These are phyloP conservation scores for Aspergillus avenaceus DNA, from an alignment of 495 filamentous ascomycete genomes.

Conservation along the genomic window DNA sequence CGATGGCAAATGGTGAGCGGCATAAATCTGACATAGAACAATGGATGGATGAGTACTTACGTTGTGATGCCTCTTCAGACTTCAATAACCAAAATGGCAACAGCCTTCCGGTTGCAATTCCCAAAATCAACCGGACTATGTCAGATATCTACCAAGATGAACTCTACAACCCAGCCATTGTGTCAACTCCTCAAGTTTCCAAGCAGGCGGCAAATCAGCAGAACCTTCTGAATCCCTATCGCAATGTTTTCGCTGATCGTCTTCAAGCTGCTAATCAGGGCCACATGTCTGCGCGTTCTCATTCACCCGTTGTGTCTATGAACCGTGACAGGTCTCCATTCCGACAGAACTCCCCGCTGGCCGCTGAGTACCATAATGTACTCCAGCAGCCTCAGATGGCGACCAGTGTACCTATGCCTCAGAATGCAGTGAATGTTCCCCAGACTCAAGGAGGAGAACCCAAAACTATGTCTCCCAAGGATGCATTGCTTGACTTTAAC, in stretches of 20 bases:
- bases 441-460: conserved; percentile 38
- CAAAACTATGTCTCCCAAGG: conserved; percentile 94
- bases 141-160: conserved; percentile 84
- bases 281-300: conserved; percentile 59
- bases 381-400: conserved; percentile 33
- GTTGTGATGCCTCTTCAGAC: conserved; percentile 45
- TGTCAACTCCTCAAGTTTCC: conserved; percentile 44
- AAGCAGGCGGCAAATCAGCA: conserved; percentile 33
- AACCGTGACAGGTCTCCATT: conserved; percentile 81
- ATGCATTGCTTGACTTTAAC: conserved; percentile 80
- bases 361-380: conserved; percentile 27
- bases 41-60: conserved; percentile 64
- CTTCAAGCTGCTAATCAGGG: conserved; percentile 74
- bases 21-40: conserved; percentile 38
- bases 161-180: conserved; percentile 68
- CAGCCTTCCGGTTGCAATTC: conserved; percentile 46
- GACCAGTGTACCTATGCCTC: conserved; percentile 38
- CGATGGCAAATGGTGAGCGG: conserved; percentile 49
- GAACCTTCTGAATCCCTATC: conserved; percentile 49
- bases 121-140: conserved; percentile 81
- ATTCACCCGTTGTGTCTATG: conserved; percentile 47
- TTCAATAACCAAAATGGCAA: conserved; percentile 27
- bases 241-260: conserved; percentile 66
- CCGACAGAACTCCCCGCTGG: conserved; percentile 67
- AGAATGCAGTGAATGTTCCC: conserved; percentile 29